Base-by-base conservation (phyloP, 352 stramenopile genomes). In the Pythium utonaiense region DNA sequence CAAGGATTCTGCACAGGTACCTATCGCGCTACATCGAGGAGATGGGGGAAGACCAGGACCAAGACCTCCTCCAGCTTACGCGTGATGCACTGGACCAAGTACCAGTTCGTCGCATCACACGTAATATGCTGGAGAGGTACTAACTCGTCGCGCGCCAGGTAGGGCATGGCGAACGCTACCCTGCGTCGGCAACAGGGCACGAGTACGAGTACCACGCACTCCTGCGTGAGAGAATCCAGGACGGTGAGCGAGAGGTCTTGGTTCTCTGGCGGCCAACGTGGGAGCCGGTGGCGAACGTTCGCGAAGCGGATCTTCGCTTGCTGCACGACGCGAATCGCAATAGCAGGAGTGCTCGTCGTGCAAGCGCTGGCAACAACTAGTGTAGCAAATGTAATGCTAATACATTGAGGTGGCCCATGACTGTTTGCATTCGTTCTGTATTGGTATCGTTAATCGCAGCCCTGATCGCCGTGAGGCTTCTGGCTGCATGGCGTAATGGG, bases 161-260 rank as follows among this genome's bases (percentile, higher is more conserved):
- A 12, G n/a, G 4, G 17, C 27, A n/a, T 19, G 41, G 41, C 3
- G 19, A 48, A 8, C 21, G 14, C 4, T 48, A 48, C 41, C 41
- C 41, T 10, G 41, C 17, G 5, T 8, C 21, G 6, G 41, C 41
- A 28, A 28, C 41, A 6, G 41, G 41, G 41, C 19, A 48, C 19
- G 41, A 48, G 3, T 48, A 30, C n/a, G 41, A 48, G 41, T 48
- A 48, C 41, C 41, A 48, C 17, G 41, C 41, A 28, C 41, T 48
- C n/a, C 21, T 48, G 19, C 41, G 41, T 28, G 19, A 48, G 10
- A n/a, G 41, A 9, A 21, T 48, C n/a, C 27, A 48, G 5, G 41
- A 48, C 28, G 41, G 28, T 21, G 41, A 48, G 41, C 27, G 19
- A 7, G 41, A 48, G 41, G 41, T 48, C 19, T 19, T 48, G 19